These are phyloP conservation scores for Catenaria anguillulae DNA, from an alignment of 371 early-diverging fungal species.

Conservation along the genomic window DNA sequence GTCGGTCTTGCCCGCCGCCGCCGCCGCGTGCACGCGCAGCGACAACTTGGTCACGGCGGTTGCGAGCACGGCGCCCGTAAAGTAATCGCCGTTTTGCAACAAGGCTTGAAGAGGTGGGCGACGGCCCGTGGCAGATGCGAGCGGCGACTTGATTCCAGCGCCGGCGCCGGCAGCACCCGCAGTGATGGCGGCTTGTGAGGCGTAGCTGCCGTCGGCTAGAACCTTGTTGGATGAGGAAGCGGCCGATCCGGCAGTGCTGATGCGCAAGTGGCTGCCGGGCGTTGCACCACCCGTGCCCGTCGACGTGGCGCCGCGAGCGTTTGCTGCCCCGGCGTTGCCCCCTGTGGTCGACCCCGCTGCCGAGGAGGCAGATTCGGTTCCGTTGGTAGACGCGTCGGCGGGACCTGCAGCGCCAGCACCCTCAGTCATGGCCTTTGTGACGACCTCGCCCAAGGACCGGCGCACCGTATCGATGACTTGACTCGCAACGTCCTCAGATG, in stretches of 20 bases:
- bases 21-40: slow-evolving; percentile 44
- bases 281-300: neutral
- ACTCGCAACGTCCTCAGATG: slow-evolving; percentile 21
- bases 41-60: slow-evolving; percentile 79
- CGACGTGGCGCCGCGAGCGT: too few species aligned
- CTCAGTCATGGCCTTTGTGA: slow-evolving; percentile 70
- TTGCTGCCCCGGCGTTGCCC: neutral
- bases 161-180: slow-evolving; percentile 19
- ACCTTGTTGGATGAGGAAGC: too few species aligned
- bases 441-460: slow-evolving; percentile 66
- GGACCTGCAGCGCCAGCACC: too few species aligned
- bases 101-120: slow-evolving; percentile 30
- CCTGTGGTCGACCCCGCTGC: neutral
- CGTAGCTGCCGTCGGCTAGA: slow-evolving; percentile 87
- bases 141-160: too few species aligned
- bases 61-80: slow-evolving; percentile 71
- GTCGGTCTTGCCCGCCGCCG: slow-evolving; percentile 43
- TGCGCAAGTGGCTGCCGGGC: neutral
- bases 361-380: too few species aligned
- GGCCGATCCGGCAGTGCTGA: too few species aligned
- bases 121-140: neutral
- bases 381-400: neutral
- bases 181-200: slow-evolving; percentile 76
- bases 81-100: slow-evolving; percentile 82
- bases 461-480: slow-evolving; percentile 4